Conservation (phyloP, 2,329 filamentous ascomycete species). For the Trichoderma gracile region DNA sequence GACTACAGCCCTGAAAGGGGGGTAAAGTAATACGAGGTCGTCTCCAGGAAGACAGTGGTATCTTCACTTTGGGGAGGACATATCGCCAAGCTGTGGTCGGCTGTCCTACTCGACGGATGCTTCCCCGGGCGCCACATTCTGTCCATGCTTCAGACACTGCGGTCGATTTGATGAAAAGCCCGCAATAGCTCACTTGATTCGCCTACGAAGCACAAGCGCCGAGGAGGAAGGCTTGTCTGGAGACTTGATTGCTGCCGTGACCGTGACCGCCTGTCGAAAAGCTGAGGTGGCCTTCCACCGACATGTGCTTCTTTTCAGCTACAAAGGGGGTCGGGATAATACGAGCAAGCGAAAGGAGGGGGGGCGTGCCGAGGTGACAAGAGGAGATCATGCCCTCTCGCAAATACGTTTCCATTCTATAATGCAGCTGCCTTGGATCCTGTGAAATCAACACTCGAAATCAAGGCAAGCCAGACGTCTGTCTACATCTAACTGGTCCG, state of each 20-base stretch:
- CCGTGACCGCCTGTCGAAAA: background rate
- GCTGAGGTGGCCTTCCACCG: background rate
- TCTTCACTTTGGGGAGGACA: background rate
- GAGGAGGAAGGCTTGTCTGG: background rate
- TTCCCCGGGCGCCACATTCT: background rate
- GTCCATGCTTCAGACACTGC: slow-evolving; percentile 4
- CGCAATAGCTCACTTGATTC: background rate
- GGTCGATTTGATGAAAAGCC: background rate
- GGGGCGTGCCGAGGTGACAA: background rate
- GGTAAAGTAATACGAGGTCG: background rate
- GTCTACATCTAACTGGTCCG: slow-evolving; percentile 27
- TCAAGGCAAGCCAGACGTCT: slow-evolving; percentile 17
- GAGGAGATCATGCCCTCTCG: background rate
- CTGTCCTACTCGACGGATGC: background rate
- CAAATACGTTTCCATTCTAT: slow-evolving; percentile 11
- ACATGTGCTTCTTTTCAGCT: slow-evolving; percentile 6
- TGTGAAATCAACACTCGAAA: slow-evolving; percentile 9
- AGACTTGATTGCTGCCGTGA: background rate
- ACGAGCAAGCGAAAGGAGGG: background rate
- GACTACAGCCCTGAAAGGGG: background rate
- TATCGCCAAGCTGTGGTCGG: background rate
- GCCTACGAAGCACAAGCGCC: background rate
- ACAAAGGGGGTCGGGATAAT: background rate
- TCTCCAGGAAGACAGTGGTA: background rate
- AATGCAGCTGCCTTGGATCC: slow-evolving; percentile 26